Conservation (phyloP, 2,329 filamentous ascomycete species). For the Trichoderma brevicompactum region DNA sequence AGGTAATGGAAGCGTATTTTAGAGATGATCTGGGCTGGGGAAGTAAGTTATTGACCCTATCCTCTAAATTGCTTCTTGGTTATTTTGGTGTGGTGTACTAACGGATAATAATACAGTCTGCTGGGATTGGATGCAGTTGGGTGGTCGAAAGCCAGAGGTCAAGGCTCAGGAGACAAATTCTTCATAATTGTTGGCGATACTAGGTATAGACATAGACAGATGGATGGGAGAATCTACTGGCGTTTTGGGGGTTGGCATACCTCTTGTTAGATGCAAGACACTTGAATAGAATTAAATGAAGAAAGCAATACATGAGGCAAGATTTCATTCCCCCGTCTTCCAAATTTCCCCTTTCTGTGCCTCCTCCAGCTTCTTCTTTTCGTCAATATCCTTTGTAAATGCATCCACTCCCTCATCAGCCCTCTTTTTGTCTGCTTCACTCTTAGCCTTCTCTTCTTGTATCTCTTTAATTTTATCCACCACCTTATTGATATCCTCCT, state of each 20-base stretch:
- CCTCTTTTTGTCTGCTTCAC: too few species aligned
- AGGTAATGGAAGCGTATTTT: constrained; percentile 68
- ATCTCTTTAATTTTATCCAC: too few species aligned
- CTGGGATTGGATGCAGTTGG: constrained; percentile 58
- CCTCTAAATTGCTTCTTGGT: background rate
- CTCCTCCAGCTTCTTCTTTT: background rate
- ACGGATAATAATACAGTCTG: constrained; percentile 50
- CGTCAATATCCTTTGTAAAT: too few species aligned
- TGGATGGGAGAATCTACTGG: background rate
- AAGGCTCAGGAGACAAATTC: background rate
- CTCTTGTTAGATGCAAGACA: background rate
- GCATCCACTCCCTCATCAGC: too few species aligned
- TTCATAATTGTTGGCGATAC: background rate
- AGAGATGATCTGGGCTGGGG: constrained; percentile 68
- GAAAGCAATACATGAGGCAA: background rate
- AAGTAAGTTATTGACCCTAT: constrained; percentile 51
- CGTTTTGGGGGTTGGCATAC: background rate
- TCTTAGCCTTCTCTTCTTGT: too few species aligned
- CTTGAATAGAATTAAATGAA: background rate
- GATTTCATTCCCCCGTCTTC: background rate
- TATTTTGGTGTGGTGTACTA: constrained; percentile 22
- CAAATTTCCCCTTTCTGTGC: background rate
- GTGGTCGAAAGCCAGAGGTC: constrained; percentile 38
- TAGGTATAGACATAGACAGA: background rate
- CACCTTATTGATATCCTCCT: too few species aligned